Evolutionary conservation across 2,329 filamentous ascomycete genomes (phyloP), one percentile per base, ranked within the genome.

Genomic region (Xylaria sp.): DNA sequence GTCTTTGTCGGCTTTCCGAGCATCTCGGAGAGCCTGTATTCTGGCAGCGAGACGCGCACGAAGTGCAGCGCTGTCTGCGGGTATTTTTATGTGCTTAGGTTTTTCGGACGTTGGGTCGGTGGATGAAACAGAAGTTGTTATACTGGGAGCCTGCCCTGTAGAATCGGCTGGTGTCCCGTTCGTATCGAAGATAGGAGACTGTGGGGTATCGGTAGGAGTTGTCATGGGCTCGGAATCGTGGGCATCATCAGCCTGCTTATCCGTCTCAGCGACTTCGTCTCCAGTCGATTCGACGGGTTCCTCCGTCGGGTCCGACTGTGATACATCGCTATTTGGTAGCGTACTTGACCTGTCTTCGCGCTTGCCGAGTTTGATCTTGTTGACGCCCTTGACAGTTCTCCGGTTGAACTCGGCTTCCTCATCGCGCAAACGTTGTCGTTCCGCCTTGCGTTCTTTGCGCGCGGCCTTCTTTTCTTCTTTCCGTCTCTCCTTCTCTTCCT

Each of bases 1-100:
- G 74, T 97, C 90, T 0, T 92, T 93, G 74, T 97, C 93, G 6
- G 95, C 94, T 79, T 97, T 97, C 67, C 96, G 90, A 30, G 90
- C 90, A 10, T 93, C 92, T 67, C 95, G 92, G 58, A 98, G 88
- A 53, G 91, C 91, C 73, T 96, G 93, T 63, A 99, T 94, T 70
- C 90, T 92, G 73, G 92, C 92, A 65, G 92, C 90, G 59, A 99
- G 85, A 52, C 94, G 91, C 65, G 91, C 89, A 75, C 92, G 90
- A 55, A 97, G 87, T 30, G 91, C 88, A 68, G 93, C 89, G 48
- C 90, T 91, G 76, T 94, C 90, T 70, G 89, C 84, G 63, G 91
- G 91, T 34, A 91, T 81, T 75, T 89, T 90, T 76, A 90, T 86
- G 70, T 88, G 86, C 78, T 90, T 92, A 15, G 87, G 86, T 75